Conservation (phyloP, 176 grass and related monocot genomes). For the Triticum dicoccoides region DNA sequence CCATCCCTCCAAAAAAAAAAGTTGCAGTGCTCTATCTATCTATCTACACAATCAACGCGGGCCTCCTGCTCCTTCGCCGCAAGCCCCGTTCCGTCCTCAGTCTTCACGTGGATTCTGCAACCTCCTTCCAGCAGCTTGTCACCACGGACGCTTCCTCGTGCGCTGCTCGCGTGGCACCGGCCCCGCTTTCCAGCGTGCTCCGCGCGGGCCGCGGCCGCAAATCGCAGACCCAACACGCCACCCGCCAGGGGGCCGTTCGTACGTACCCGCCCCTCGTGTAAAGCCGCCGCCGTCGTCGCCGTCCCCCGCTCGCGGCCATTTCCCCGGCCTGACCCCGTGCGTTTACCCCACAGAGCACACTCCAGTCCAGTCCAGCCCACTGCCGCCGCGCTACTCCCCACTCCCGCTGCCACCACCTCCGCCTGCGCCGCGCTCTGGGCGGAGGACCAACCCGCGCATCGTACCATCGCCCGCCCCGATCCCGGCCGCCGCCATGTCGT, state of each 20-base stretch:
- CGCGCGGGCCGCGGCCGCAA: not conserved
- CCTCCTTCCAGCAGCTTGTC: too few species aligned
- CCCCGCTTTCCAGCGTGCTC: not conserved
- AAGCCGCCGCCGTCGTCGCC: not conserved
- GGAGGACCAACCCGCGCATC: not conserved
- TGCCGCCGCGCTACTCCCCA: not conserved
- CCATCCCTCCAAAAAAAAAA: too few species aligned
- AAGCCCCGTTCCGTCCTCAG: not conserved
- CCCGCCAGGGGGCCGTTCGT: conserved; percentile 15
- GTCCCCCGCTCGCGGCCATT: not conserved
- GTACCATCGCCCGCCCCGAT: not conserved
- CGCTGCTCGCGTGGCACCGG: too few species aligned
- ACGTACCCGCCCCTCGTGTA: not conserved
- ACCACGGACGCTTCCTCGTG: not conserved
- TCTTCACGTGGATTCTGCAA: not conserved
- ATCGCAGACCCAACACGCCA: not conserved
- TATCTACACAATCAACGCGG: too few species aligned
- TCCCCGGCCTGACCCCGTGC: not conserved
- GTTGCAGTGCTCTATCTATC: too few species aligned
- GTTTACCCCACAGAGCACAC: not conserved
- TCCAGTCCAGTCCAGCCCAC: not conserved
- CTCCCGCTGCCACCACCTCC: not conserved
- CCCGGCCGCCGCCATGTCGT: conserved; percentile 27
- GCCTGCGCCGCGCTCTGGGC: not conserved
- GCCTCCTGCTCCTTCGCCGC: not conserved